A percentile compares a stretch with the other conserved stretches of the same genome.
Evolutionary conservation across 1,284 basidiomycete genomes (phyloP).

Genomic region (Mycena sp.): DNA sequence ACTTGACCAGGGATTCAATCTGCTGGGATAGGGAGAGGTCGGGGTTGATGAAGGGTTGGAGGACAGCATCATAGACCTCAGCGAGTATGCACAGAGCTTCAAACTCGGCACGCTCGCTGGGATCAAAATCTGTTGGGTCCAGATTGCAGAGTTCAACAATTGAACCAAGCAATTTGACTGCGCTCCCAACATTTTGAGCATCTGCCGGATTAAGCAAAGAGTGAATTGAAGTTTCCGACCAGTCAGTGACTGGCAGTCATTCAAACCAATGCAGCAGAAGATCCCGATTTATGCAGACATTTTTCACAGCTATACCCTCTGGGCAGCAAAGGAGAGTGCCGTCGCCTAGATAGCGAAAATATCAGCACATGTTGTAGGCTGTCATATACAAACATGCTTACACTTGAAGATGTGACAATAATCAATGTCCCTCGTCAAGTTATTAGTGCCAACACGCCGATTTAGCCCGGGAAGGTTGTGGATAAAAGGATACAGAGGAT

Average conservation of each 20-base stretch:
- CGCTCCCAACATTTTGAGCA: background rate
- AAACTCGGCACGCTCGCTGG: background rate
- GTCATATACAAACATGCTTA: background rate
- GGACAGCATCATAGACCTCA: background rate
- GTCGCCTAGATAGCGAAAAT: background rate
- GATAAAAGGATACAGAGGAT: constrained; percentile 2
- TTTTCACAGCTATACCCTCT: background rate
- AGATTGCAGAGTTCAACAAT: background rate
- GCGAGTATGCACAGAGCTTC: background rate
- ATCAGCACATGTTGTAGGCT: too few relatives aligned
- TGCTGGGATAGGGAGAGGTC: background rate
- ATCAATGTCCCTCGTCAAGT: background rate
- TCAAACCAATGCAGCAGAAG: constrained; percentile 1
- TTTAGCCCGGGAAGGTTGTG: constrained; percentile 14
- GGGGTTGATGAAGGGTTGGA: background rate
- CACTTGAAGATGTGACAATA: background rate
- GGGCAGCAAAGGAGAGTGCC: background rate
- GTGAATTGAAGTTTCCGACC: constrained; percentile 5
- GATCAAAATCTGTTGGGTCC: background rate
- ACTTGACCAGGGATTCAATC: constrained; percentile 18
- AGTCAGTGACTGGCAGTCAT: background rate
- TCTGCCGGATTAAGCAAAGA: constrained; percentile 6
- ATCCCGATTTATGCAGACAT: background rate
- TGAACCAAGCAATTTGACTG: background rate
- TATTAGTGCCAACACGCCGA: background rate